Evolutionary conservation across 148 eudicot genomes (phyloP), one percentile per base, ranked within the genome.

Genomic region (Nepenthes mirabilis): DNA sequence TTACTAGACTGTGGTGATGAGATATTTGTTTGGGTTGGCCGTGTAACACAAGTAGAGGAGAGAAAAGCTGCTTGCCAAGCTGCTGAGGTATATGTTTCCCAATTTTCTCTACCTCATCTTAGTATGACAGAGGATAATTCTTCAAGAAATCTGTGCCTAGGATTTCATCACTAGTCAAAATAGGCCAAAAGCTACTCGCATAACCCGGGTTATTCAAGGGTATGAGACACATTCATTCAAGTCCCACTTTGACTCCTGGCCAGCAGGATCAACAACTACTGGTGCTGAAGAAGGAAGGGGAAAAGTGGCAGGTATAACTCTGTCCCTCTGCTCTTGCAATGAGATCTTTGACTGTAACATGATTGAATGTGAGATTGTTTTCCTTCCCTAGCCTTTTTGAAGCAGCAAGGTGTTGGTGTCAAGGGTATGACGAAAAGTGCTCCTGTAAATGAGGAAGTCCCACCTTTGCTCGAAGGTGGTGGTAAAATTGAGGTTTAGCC

Each of bases 21-120:
- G 83, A 74, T 94, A 57, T 94, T 84, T 75, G 57, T 94, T 64
- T 94, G 99, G 99, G 77, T 89, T 68, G 99, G 99, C 63, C 95
- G 99, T 68, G 75, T 79, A 47, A 94, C 99, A 59, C 97, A 86
- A 80, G 76, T 94, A 59, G 95, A 87, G 57, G 97, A 94, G 52
- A 79, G 97, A 66, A 89, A 94, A 75, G 75, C 84, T 68, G 95
- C 99, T 54, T 74, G 71, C 59, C 81, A 67, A 77, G 83, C 87
- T 73, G 93, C 84, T 62, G 99, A 94, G 95, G 99, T 94, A 72
- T 60, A 59, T 55, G 5, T 34, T 55, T 32, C 9, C 58, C 36
- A 4, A 9, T 57, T 36, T 2, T 36, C 13, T 57, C 12, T 14
- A 55, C 14, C 14, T 53, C 60, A 13, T 6, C 33, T 47, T 52